These are phyloP conservation scores for Monotropa hypopitys DNA, from an alignment of 179 eudicot genomes.

Conservation along the genomic window DNA sequence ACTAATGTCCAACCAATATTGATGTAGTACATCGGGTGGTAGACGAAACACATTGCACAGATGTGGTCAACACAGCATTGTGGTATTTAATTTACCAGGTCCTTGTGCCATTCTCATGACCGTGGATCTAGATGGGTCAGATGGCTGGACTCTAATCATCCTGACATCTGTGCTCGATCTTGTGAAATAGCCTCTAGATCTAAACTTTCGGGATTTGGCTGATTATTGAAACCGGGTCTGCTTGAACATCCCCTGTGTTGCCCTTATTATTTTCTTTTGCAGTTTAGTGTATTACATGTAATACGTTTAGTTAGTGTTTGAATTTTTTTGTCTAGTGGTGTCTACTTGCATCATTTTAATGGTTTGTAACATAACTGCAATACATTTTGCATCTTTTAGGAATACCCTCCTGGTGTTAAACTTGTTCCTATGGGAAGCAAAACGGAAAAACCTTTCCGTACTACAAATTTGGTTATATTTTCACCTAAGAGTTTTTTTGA, in stretches of 20 bases:
- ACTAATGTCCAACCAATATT: background rate
- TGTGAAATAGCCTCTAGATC: background rate
- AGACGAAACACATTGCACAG: background rate
- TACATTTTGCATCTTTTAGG: constrained; percentile 30
- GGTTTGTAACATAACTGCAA: background rate
- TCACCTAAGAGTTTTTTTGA: constrained; percentile 31
- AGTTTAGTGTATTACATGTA: background rate
- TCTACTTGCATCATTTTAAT: background rate
- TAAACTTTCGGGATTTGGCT: background rate
- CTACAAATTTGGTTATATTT: constrained; percentile 82
- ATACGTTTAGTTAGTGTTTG: background rate
- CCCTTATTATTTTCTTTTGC: background rate
- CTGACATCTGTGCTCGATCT: background rate
- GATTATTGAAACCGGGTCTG: background rate
- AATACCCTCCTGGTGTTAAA: constrained; percentile 77
- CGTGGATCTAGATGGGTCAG: background rate
- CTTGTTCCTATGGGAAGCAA: constrained; percentile 80
- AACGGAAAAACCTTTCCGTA: constrained; percentile 69
- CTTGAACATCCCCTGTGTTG: background rate
- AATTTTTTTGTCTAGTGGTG: background rate
- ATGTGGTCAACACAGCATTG: background rate
- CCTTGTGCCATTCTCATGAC: background rate
- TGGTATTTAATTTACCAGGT: background rate
- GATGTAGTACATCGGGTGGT: background rate
- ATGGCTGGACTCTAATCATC: background rate